A percentile compares a stretch with the other conserved stretches of the same genome.
These are phyloP conservation scores for Priceomyces carsonii DNA, from an alignment of 805 yeast species.

Conservation along the genomic window DNA sequence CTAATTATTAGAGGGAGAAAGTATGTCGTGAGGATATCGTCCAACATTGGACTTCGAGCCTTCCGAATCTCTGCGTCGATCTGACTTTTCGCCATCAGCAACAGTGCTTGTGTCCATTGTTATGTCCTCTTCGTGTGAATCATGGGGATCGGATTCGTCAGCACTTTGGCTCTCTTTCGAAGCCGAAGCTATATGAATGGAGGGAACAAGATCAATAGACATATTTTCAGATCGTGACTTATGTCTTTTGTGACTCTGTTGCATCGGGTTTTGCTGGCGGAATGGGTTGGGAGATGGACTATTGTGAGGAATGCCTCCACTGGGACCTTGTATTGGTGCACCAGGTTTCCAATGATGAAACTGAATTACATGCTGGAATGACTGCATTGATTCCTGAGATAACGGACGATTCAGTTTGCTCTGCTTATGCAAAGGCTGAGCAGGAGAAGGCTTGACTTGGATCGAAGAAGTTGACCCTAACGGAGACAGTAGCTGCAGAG, in stretches of 20 bases:
- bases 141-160: constrained; percentile 5
- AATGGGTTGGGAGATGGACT: constrained; percentile 10
- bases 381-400: constrained; percentile 45
- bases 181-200: constrained; percentile 2
- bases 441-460: constrained; percentile 44
- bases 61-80: neutral
- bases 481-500: constrained; percentile 16
- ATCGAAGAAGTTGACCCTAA: constrained; percentile 33
- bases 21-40: constrained; percentile 29
- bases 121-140: constrained; percentile 11
- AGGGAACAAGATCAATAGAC: constrained; percentile 25
- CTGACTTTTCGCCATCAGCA: constrained; percentile 4
- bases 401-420: constrained; percentile 31
- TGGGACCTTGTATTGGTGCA: constrained; percentile 14
- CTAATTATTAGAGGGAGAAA: constrained; percentile 15
- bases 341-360: constrained; percentile 61
- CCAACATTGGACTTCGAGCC: constrained; percentile 22
- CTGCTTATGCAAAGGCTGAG: constrained; percentile 40
- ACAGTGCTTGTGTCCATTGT: constrained; percentile 15
- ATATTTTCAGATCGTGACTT: constrained; percentile 31
- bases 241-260: constrained; percentile 35
- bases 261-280: neutral
- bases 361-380: constrained; percentile 52
- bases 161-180: constrained; percentile 1
- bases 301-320: constrained; percentile 8